A percentile compares a stretch with the other conserved stretches of the same genome.
phyloP scores from a whole-genome alignment of 805 yeast genomes.

The Nakazawaea wyomingensis region DNA sequence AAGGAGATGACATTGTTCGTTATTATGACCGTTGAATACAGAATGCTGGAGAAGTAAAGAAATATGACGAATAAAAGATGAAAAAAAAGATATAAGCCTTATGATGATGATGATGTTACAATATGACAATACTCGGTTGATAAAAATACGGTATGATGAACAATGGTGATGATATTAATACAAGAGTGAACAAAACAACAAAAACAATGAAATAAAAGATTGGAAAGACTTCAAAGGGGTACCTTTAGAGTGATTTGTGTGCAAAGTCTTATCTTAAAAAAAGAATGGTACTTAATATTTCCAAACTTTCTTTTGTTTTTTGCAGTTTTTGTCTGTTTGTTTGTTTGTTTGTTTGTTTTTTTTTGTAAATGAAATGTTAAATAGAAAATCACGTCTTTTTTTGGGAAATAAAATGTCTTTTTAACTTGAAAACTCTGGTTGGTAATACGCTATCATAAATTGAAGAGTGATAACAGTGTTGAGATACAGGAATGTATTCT shows the following conservation, averaged over 20 bases:
- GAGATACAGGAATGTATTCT: too few relatives aligned
- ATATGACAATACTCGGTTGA: too few relatives aligned
- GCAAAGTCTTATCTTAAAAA: too few relatives aligned
- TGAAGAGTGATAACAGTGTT: background rate
- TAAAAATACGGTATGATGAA: too few relatives aligned
- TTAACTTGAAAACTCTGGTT: too few relatives aligned
- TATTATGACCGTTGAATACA: conserved; percentile 1
- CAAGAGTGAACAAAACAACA: background rate
- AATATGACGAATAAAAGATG: conserved; percentile 8
- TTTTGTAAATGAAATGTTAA: background rate
- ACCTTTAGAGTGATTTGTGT: too few relatives aligned
- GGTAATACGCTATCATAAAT: too few relatives aligned
- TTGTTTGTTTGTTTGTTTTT: background rate
- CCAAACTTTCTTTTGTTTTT: too few relatives aligned
- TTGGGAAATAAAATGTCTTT: conserved; percentile 1
- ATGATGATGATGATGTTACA: background rate
- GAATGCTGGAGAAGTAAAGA: background rate
- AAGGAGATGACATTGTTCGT: conserved; percentile 12
- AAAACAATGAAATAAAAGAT: background rate
- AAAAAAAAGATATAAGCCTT: conserved; percentile 8
- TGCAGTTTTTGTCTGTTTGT: too few relatives aligned
- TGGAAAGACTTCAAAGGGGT: too few relatives aligned
- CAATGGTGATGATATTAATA: background rate
- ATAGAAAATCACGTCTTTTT: background rate
- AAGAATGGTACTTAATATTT: too few relatives aligned